Evolutionary conservation across 1,139 yeast species (phyloP), one percentile per base, ranked within the genome.

Genomic region (Taiozyma sp.): DNA sequence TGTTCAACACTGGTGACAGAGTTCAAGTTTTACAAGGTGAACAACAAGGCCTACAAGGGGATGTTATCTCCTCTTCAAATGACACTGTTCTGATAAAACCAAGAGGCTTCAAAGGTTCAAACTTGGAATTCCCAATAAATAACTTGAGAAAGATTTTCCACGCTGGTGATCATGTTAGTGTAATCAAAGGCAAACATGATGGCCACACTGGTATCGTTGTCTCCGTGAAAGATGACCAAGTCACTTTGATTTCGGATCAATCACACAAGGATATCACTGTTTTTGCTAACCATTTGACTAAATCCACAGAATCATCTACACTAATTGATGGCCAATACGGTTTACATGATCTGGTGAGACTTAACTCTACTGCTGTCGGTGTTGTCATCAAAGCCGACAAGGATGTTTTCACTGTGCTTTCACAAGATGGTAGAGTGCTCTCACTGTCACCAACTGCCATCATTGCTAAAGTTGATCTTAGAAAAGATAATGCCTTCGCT

Each of bases 151-250:
- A 93, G 67, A 82, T 88, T 47, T 93, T 93, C 68, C 72, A 79
- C 49, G 83, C 90, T 49, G 99, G 99, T 75, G 99, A 93, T 68
- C 98, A 93, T 66, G 97, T 95, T 16, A 83, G 96, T 53, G 95
- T 93, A 32, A 80, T 88, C 45, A 88, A 85, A 64, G 99, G 99
- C 63, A 89, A 86, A 64, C 96, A 89, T 67, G 76, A 83, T 50
- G 97, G 91, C 62, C 97, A 91, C 64, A 88, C 97, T 28, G 99
- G 99, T 70, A 79, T 93, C 72, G 96, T 93, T 48, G 91, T 95
- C 46, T 79, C 83, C 56, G 81, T 88, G 42, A 80, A 81, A 48
- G 88, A 86, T 46, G 96, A 91, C 62, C 86, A 88, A 46, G 98
- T 91, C 21, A 88, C 96, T 0, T 77, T 95, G 58, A 80, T 93